Base-by-base conservation (phyloP, 2,329 filamentous ascomycete species). In the Penicillium sp. region DNA sequence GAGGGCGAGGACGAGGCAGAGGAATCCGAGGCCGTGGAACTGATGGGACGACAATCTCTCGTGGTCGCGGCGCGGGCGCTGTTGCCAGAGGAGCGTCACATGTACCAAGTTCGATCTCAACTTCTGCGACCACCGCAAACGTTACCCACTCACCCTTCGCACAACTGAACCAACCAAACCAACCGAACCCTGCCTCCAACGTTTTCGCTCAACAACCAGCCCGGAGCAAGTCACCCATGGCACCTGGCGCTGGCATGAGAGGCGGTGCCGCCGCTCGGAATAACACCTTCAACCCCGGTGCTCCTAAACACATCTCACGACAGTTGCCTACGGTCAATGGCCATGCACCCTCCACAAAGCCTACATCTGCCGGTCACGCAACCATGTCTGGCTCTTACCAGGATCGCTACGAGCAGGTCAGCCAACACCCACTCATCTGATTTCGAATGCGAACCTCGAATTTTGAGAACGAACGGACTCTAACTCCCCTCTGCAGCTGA, bases 401-500 rank as follows among this genome's bases (percentile, higher is more conserved):
- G 51, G 74, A 77, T 37, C 73, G 76, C 28, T 78, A 77, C 64
- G 76, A 78, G 50, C 66, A 76, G 72, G 76, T 78, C 42, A 62
- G 73, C 67, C 50, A 38, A 28, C 12, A 24, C 28, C 30, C 15
- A 49, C n/a, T 50, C 12, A 15, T 37, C 22, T 26, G 12, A 10
- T 12, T 3, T 24, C 17, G 33, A 10, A 19, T 35, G 10, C 8
- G 19, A 54, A 22, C 17, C 50, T 26, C 22, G 45, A 64, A 66
- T 15, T 8, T 37, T 47, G 28, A 13, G 54, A 47, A 28, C 40
- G 19, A 24, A 19, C 33, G 30, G 54, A 56, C 28, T 56, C 40
- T 47, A 47, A 47, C 26, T 4, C 7, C 28, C 28, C 4, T 5
- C 58, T 61, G 61, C 70, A 83, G 81, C 78, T 83, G 53, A 84